Base-by-base conservation (phyloP, 352 stramenopile species). In the Phytophthora ramorum region DNA sequence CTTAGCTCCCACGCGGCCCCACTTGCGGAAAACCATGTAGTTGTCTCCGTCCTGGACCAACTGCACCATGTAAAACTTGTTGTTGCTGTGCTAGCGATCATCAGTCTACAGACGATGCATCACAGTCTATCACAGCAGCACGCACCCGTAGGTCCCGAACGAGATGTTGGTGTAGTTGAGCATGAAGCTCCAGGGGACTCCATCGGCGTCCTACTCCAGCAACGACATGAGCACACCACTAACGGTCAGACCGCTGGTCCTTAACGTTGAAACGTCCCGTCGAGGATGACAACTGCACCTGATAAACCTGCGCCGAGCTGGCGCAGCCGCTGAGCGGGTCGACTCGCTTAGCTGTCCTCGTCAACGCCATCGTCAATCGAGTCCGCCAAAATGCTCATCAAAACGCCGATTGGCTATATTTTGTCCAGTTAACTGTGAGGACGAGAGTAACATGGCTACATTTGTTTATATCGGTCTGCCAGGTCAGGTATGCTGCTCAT, bases 41-140 rank as follows among this genome's bases (percentile, higher is more conserved):
- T 70, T 51, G 8, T 63, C 48, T 19, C 67, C 57, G 45, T 87
- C 73, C 46, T 87, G 58, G 53, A 92, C 78, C 58, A 92, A 60
- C 68, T 92, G 83, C 45, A 87, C 55, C 79, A 82, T 84, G 75
- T 92, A 92, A 37, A 88, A 92, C 60, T 92, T 92, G 66, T 92
- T 92, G 78, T 88, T 90, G 2, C 83, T 91, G 40, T 32, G 49
- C 3, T 26, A n/a, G 13, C 16, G 14, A 9, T 37, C 8, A 55
- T 40, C 32, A 7, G 12, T 59, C 10, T 16, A 26, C 22, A 53
- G 32, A 22, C 62, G 12, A 32, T 46, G 38, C n/a, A 43, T 2
- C 16, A 32, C 26, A 8, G 22, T 10, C 3, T 20, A 30, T 9
- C 17, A 7, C 14, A 20, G 3, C 24, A 47, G 16, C 1, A 60